Evolutionary conservation across 1,139 yeast genomes (phyloP), one percentile per base, ranked within the genome.

Genomic region (Debaryomyces subglobosus): DNA sequence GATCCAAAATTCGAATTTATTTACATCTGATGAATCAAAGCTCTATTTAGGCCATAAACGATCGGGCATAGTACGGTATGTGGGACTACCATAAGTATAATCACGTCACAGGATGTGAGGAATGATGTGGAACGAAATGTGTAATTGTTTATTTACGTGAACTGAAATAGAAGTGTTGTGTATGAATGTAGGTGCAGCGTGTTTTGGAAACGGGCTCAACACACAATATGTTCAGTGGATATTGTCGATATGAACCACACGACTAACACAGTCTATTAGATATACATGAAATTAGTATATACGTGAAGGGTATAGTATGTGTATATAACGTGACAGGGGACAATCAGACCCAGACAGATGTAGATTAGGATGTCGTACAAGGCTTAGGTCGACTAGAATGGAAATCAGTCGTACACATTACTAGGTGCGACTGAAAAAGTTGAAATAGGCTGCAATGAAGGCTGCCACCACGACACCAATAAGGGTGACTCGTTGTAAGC

Each of bases 381-480:
- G 21, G 21, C 24, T 43, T 46, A 57, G 40, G 57, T 56, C 35
- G 24, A 5, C 5, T 5, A 8, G 8, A 21, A 21, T 21, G 24
- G 24, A 21, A 21, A 21, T 5, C 24, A 21, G 24, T 21, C 24
- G 8, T 21, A 7, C 24, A 21, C 6, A 2, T 21, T 21, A 21
- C 5, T 21, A 21, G 24, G 24, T 21, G 24, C 61, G 52, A 47
- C 56, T 57, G 41, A 56, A 36, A 38, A 58, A 48, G 45, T 58
- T 58, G 50, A 54, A 63, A 48, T 51, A 65, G 27, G 58, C 68
- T 43, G 60, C 70, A 52, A 58, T 48, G 15, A 65, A 55, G 16
- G 69, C 68, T 5, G 71, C 77, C 24, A 71, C 54, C 6, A 65
- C 53, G 15, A 72, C 71, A 5, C 76, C 72, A 21, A 63, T 56